Percentiles rank a stretch among this genome's conserved stretches.
These are phyloP conservation scores for Thamnidium elegans DNA, from an alignment of 192 early-diverging fungal genomes.

Conservation along the genomic window DNA sequence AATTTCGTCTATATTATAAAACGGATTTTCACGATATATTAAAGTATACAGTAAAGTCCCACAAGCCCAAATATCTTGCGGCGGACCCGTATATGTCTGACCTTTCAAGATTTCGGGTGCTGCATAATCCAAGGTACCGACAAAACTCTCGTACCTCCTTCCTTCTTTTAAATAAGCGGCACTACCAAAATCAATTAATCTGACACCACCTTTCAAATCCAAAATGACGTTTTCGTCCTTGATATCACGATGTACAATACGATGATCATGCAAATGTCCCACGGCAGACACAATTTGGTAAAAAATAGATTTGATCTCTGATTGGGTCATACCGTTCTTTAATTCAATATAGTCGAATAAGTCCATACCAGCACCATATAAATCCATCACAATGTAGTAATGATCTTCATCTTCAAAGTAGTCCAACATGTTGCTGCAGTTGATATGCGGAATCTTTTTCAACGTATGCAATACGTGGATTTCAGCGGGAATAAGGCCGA, in stretches of 20 bases:
- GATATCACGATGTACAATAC: conserved; percentile 80
- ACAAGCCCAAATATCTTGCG: conserved; percentile 83
- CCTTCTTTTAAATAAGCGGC: conserved; percentile 56
- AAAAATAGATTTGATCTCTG: conserved; percentile 56
- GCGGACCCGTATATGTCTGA: conserved; percentile 66
- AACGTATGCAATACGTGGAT: conserved; percentile 66
- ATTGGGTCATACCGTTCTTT: conserved; percentile 49
- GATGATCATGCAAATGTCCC: conserved; percentile 56
- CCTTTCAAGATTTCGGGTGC: conserved; percentile 69
- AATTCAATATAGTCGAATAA: conserved; percentile 71
- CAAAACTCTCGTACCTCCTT: conserved; percentile 62
- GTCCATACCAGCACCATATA: conserved; percentile 58
- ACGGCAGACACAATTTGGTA: conserved; percentile 56
- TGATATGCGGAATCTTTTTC: conserved; percentile 45
- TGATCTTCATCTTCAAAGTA: conserved; percentile 64
- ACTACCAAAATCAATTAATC: conserved; percentile 84
- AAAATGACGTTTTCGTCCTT: conserved; percentile 88
- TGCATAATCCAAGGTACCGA: conserved; percentile 74
- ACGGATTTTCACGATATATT: conserved; percentile 70
- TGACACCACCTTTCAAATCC: conserved; percentile 51
- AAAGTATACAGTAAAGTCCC: conserved; percentile 77
- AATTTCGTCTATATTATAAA: conserved; percentile 64
- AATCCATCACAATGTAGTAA: conserved; percentile 65
- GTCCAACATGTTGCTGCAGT: conserved; percentile 47
- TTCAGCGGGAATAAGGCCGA: conserved; percentile 68